These are phyloP conservation scores for Macadamia integrifolia DNA, from an alignment of 164 flowering plant species.

Conservation along the genomic window DNA sequence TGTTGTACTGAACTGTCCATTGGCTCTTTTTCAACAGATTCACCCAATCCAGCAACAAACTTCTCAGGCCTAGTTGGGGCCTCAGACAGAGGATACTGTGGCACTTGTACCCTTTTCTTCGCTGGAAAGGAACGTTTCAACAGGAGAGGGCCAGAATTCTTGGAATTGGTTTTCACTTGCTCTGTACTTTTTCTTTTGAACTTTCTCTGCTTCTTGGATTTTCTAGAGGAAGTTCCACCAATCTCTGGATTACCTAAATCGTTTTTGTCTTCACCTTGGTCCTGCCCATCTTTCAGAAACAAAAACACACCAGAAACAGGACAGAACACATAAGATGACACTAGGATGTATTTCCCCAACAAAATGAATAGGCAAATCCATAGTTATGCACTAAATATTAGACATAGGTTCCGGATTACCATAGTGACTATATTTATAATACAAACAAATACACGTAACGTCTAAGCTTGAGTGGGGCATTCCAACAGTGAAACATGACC, in stretches of 20 bases:
- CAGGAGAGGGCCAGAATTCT: conserved; percentile 19
- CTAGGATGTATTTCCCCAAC: background rate
- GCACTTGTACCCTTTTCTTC: conserved; percentile 89
- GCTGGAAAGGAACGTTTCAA: conserved; percentile 62
- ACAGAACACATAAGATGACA: background rate
- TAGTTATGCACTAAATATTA: too few relatives aligned
- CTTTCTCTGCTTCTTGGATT: conserved; percentile 13
- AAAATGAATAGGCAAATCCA: background rate
- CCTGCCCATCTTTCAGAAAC: conserved; percentile 30
- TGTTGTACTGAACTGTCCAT: conserved; percentile 11
- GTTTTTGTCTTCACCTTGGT: conserved; percentile 19
- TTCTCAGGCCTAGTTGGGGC: conserved; percentile 27
- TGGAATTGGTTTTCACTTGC: conserved; percentile 8
- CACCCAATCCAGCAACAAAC: conserved; percentile 6
- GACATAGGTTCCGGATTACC: too few relatives aligned
- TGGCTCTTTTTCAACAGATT: background rate
- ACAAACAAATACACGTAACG: too few relatives aligned
- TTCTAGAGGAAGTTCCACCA: conserved; percentile 11
- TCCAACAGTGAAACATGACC: too few relatives aligned
- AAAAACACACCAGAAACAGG: background rate
- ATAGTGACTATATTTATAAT: too few relatives aligned
- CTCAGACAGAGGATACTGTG: conserved; percentile 45
- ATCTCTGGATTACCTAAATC: conserved; percentile 11
- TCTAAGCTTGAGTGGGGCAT: too few relatives aligned
- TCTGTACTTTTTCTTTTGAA: conserved; percentile 17